phyloP scores from a whole-genome alignment of 2,329 filamentous ascomycete species.

The Ophiocordyceps sinensis region DNA sequence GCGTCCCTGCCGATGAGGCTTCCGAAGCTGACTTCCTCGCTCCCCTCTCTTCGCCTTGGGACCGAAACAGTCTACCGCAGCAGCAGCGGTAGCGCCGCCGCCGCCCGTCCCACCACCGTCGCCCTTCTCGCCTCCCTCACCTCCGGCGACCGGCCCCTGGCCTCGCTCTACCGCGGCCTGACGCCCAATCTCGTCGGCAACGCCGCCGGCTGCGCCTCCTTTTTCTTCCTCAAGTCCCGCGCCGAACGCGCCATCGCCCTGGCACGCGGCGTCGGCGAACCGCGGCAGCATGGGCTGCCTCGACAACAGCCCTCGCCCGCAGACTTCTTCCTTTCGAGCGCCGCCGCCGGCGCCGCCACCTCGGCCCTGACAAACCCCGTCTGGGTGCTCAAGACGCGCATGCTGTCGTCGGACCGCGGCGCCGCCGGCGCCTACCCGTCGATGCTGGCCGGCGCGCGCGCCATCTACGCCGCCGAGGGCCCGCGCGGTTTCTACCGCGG shows the following conservation, averaged over 20 bases:
- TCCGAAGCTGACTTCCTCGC: not conserved
- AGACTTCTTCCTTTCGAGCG: slow-evolving; percentile 74
- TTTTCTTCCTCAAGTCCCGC: slow-evolving; percentile 65
- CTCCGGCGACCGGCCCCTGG: slow-evolving; percentile 38
- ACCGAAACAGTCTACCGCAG: slow-evolving; percentile 24
- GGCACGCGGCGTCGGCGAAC: slow-evolving; percentile 4
- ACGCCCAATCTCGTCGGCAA: slow-evolving; percentile 87
- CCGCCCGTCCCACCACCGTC: slow-evolving; percentile 30
- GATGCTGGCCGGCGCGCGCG: slow-evolving; percentile 54
- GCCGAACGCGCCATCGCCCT: slow-evolving; percentile 32
- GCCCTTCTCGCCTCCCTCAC: slow-evolving; percentile 36
- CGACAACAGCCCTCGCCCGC: slow-evolving; percentile 24
- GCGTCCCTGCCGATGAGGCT: no score
- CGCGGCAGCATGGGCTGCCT: not conserved
- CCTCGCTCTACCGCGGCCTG: slow-evolving; percentile 75
- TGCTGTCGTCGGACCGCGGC: slow-evolving; percentile 71
- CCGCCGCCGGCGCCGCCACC: slow-evolving; percentile 54
- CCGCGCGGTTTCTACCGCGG: slow-evolving; percentile 75
- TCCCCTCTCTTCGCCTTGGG: not conserved
- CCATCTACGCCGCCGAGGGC: slow-evolving; percentile 60
- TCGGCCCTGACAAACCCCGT: slow-evolving; percentile 83
- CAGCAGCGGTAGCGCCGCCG: slow-evolving; percentile 16
- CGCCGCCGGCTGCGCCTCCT: slow-evolving; percentile 77
- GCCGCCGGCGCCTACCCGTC: slow-evolving; percentile 67
- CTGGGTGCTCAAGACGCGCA: slow-evolving; percentile 96